Evolutionary conservation across 148 eudicot species (phyloP).

Genomic region (Silene uniflora): DNA sequence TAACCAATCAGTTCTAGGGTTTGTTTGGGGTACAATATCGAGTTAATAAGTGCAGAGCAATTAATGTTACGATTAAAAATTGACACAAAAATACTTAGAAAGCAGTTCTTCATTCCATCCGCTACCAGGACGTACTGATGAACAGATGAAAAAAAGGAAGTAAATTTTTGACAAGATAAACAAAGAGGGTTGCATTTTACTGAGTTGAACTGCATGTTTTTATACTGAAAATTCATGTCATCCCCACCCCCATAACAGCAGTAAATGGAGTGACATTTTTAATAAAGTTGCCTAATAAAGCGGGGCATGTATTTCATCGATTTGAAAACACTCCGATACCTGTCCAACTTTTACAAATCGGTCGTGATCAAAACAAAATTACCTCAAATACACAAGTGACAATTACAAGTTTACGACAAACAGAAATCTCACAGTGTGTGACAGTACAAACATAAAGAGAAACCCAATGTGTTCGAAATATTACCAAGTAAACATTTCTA

Average conservation of each 20-base stretch:
- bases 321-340: too few relatives aligned
- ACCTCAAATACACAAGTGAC: too few relatives aligned
- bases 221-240: not conserved
- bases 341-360: too few relatives aligned
- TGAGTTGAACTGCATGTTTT: not conserved
- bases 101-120: not conserved
- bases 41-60: too few relatives aligned
- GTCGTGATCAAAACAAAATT: too few relatives aligned
- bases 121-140: too few relatives aligned
- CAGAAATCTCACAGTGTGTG: too few relatives aligned
- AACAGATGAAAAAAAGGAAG: not conserved
- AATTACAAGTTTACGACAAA: too few relatives aligned
- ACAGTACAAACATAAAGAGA: not conserved
- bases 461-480: not conserved
- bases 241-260: not conserved
- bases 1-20: not conserved
- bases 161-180: not conserved
- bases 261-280: not conserved
- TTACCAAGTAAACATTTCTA: not conserved
- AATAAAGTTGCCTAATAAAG: not conserved
- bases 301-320: not conserved
- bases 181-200: too few relatives aligned
- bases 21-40: too few relatives aligned
- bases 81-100: not conserved
- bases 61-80: not conserved